Base-by-base conservation (phyloP, 805 yeast genomes). In the Yueomyces sinensis region DNA sequence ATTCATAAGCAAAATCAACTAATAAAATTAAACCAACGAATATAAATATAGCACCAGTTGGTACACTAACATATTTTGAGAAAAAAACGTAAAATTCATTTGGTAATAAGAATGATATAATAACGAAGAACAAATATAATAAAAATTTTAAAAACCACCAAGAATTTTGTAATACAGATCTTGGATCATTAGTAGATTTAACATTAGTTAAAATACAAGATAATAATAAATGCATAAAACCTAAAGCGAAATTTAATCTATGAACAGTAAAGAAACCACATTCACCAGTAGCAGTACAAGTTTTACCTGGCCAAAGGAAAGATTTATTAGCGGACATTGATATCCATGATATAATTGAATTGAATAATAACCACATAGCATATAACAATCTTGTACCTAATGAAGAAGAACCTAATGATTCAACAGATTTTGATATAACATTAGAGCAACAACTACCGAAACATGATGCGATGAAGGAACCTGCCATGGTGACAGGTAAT, bases 221-320 rank as follows among this genome's bases (percentile, higher is more conserved):
- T 37, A 91, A 60, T 1, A 75, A 42, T 24, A 87, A 47, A 59
- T 91, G 98, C 38, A 84, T 58, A 36, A 76, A 33, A 2, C 94
- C 97, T 15, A 91, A 62, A 2, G 96, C 87, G 51, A 86, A 82
- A 58, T 84, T 84, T 47, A 91, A 65, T 37, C 97, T 63, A 54
- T 91, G 93, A n/a, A 91, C 96, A 4, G 94, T 87, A 13, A 84
- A 82, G 57, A 89, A 91, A 32, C 96, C 94, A 56, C 95, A 86
- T 46, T 82, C 82, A 37, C 81, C 79, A 17, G 74, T 72, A 13
- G 91, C 94, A 30, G 76, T 74, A 59, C 98, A 89, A 29, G 84
- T 64, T 38, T 68, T 70, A 40, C 80, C 91, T 7, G 91, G 74
- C 59, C 81, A 72, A 38, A 73, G 66, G 15, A 79, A 68, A 4